Evolutionary conservation across 306 rosid genomes (phyloP).

Genomic region (Castanospermum australe): DNA sequence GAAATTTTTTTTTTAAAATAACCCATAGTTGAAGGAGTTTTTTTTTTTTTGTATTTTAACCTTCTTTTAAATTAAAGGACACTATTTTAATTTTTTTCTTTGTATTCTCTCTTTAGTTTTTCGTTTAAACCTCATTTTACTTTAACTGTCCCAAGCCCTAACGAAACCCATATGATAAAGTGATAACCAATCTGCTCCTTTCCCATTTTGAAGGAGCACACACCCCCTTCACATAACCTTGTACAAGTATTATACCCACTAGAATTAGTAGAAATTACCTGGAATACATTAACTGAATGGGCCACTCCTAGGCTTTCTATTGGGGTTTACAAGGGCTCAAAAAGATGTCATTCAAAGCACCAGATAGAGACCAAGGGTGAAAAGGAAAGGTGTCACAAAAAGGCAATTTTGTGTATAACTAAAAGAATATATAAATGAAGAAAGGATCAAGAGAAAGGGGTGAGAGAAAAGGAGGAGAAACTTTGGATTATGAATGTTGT

Average conservation of each 20-base stretch:
- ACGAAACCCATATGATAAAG: neutral
- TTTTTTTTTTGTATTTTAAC: too few relatives aligned
- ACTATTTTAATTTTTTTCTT: neutral
- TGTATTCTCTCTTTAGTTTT: neutral
- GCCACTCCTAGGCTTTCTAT: constrained; percentile 9
- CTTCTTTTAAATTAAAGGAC: too few relatives aligned
- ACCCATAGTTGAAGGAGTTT: too few relatives aligned
- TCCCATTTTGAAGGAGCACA: neutral
- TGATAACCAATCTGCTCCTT: neutral
- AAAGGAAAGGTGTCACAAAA: constrained; percentile 60
- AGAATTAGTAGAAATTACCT: constrained; percentile 3
- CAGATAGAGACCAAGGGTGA: constrained; percentile 35
- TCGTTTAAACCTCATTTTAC: neutral
- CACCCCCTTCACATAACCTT: neutral
- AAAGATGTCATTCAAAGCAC: constrained; percentile 36
- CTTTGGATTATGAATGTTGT: constrained; percentile 69
- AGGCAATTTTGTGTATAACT: constrained; percentile 42
- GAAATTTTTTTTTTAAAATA: too few relatives aligned
- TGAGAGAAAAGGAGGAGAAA: constrained; percentile 44
- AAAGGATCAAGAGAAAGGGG: constrained; percentile 31
- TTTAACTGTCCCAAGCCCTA: neutral
- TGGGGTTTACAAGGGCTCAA: neutral
- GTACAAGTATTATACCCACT: constrained; percentile 5
- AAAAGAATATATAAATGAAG: constrained; percentile 41
- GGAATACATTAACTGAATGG: neutral